Evolutionary conservation across 257 asterid genomes (phyloP).

Genomic region (Schizonepeta tenuifolia): DNA sequence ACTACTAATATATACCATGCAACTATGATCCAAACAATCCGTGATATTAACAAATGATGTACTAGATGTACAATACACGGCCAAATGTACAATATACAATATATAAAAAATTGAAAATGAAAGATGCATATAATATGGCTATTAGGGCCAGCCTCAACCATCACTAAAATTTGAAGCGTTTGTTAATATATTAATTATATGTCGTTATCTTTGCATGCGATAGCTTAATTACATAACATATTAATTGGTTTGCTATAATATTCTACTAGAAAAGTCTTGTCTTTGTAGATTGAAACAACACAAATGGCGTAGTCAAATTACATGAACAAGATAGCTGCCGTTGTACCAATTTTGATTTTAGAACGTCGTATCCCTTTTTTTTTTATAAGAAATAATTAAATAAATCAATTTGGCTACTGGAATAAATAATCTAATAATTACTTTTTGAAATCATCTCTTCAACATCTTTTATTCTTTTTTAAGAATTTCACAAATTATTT

Average conservation of each 20-base stretch:
- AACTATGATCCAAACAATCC: neutral
- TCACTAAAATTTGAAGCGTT: neutral
- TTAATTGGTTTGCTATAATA: neutral
- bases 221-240: neutral
- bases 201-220: conserved; percentile 12
- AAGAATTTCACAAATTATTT: too few species aligned
- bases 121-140: neutral
- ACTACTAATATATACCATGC: neutral
- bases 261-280: neutral
- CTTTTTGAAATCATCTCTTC: too few species aligned
- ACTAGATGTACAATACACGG: too few species aligned
- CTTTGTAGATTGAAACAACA: conserved; percentile 3
- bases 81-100: neutral
- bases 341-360: conserved; percentile 3
- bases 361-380: neutral
- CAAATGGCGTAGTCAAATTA: conserved; percentile 24
- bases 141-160: neutral
- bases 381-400: neutral
- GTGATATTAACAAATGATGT: neutral
- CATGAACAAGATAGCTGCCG: conserved; percentile 3
- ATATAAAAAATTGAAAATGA: neutral
- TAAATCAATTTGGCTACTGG: neutral
- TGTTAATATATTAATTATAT: neutral
- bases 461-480: too few species aligned
- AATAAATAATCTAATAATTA: too few species aligned